Evolutionary conservation across 2,329 filamentous ascomycete genomes (phyloP), one percentile per base, ranked within the genome.

Genomic region (Purpureocillium lavendulum): DNA sequence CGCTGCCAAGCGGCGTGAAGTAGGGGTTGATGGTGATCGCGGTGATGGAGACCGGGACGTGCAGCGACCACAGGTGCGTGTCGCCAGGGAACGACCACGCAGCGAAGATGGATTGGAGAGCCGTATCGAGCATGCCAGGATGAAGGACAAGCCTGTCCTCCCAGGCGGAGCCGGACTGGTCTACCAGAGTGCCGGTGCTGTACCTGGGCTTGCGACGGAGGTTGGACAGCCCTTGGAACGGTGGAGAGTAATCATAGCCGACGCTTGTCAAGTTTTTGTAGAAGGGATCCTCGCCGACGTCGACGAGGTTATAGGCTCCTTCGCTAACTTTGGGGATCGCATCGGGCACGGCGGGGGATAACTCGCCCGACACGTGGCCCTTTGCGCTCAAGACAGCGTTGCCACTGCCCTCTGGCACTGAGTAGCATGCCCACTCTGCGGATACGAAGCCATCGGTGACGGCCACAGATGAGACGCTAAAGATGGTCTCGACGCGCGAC

Each of bases 71-170:
- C 4, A 66, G 48, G 4, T 47, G 48, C 4, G 53, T 58, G 31
- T 62, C 57, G 1, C 52, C 54, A 0, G 63, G 63, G 16, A 46
- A 56, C 5, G 52, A 51, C 34, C 51, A 55, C 1, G 61, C 59
- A 2, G 54, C 45, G 5, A 65, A 49, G 9, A 55, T 41, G 5
- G 55, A 43, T 41, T 67, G 64, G 40, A 67, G 55, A 2, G 57
- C 55, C 1, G 49, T 49, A 32, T 66, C 63, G 0, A 67, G 46
- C 2, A 51, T 44, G 1, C 46, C 55, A 0, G 63, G 62, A 33
- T 64, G 62, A 0, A 65, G 45, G 4, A 59, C 39, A 10, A 51
- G 45, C 3, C 41, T 34, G 4, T 40, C 35, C 15, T 40, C 36
- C 4, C 34, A 39, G 7, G 32, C 41, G 11, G 16, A 38, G 13